Percentiles rank a stretch among this genome's conserved stretches.
phyloP scores from a whole-genome alignment of 2,329 filamentous ascomycete genomes.

The Acrocalymma vagum region DNA sequence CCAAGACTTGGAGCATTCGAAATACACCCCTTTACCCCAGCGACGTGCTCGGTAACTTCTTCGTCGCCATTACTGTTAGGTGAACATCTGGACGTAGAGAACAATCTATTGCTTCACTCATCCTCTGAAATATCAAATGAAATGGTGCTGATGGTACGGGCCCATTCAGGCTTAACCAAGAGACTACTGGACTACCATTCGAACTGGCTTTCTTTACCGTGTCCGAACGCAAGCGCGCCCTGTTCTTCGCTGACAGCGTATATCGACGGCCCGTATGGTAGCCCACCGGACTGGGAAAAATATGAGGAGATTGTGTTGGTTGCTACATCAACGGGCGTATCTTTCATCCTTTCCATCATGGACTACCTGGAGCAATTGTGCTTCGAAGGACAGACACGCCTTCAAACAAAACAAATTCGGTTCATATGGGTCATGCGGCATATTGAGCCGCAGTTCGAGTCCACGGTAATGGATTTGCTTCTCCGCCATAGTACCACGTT shows the following conservation, averaged over 20 bases:
- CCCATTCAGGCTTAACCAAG: conserved; percentile 29
- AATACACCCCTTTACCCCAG: conserved; percentile 39
- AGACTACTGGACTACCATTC: conserved; percentile 29
- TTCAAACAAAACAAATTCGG: conserved; percentile 19
- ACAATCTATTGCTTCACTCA: conserved; percentile 5
- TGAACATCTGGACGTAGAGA: conserved; percentile 23
- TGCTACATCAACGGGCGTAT: conserved; percentile 34
- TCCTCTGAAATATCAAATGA: conserved; percentile 19
- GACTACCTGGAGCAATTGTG: conserved; percentile 33
- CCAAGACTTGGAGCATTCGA: conserved; percentile 33
- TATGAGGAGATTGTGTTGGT: conserved; percentile 32
- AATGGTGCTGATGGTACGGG: conserved; percentile 31
- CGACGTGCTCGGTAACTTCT: conserved; percentile 28
- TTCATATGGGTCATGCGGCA: conserved; percentile 35
- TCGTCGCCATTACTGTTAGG: conserved; percentile 3
- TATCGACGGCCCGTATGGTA: conserved; percentile 37
- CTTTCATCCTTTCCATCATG: conserved; percentile 32
- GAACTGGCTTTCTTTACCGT: conserved; percentile 34
- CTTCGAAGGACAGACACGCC: conserved; percentile 2
- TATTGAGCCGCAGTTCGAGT: conserved; percentile 34
- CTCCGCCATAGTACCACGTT: conserved; percentile 19
- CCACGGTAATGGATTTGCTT: conserved; percentile 23
- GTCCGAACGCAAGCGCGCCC: conserved; percentile 32
- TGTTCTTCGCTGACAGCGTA: conserved; percentile 28
- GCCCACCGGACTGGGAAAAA: conserved; percentile 28